phyloP scores from a whole-genome alignment of 2,329 filamentous ascomycete genomes.

The Leptographium procerum region DNA sequence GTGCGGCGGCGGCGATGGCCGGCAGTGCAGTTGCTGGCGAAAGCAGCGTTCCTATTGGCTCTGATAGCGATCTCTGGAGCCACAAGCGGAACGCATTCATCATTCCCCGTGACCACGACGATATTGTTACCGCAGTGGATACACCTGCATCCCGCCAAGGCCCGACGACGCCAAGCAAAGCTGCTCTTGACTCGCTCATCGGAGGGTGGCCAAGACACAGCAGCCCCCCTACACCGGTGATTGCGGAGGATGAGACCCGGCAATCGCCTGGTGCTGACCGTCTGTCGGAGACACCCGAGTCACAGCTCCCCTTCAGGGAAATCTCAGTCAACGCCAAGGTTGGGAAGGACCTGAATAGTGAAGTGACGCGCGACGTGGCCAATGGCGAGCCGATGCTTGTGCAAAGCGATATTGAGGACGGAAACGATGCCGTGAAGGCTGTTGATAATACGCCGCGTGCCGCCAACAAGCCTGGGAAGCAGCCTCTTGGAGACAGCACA shows the following conservation, averaged over 20 bases:
- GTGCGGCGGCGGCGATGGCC: background rate
- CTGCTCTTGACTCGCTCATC: constrained; percentile 30
- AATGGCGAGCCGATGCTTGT: background rate
- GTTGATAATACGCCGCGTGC: constrained; percentile 1
- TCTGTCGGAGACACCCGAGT: constrained; percentile 38
- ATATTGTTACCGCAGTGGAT: constrained; percentile 1
- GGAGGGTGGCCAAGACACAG: constrained; percentile 32
- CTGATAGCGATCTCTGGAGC: constrained; percentile 22
- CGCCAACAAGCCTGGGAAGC: background rate
- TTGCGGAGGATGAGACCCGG: constrained; percentile 54
- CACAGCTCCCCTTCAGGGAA: constrained; percentile 47
- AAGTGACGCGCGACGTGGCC: background rate
- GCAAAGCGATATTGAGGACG: too few relatives aligned
- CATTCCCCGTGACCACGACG: constrained; percentile 33
- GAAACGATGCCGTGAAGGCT: background rate
- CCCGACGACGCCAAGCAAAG: constrained; percentile 28
- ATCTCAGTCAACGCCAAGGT: constrained; percentile 42
- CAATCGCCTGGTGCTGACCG: constrained; percentile 35
- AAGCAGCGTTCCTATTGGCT: constrained; percentile 23
- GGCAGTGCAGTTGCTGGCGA: constrained; percentile 23
- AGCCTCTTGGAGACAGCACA: constrained; percentile 29
- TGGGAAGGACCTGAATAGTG: too few relatives aligned
- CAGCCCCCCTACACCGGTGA: constrained; percentile 29
- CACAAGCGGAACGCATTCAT: constrained; percentile 46
- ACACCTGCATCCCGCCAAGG: background rate